phyloP scores from a whole-genome alignment of 176 grass and related monocot genomes.

The Tillandsia leiboldiana region DNA sequence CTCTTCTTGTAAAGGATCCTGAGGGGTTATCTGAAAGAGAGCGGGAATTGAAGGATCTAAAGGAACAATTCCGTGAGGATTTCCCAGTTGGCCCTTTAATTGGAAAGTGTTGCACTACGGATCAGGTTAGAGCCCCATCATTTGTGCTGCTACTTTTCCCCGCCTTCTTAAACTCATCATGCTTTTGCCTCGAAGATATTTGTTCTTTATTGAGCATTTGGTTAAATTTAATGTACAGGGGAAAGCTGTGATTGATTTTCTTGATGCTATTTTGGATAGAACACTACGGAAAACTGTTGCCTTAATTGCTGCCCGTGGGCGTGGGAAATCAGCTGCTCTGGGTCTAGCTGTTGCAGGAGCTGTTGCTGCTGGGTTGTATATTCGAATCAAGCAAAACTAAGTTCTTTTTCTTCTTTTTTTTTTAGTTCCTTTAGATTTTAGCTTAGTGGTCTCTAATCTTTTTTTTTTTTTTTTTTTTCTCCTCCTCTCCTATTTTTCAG shows the following conservation, averaged over 20 bases:
- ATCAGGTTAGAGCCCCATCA: conserved; percentile 45
- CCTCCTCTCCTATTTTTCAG: conserved; percentile 9
- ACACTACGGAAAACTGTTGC: conserved; percentile 67
- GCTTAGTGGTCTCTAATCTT: neutral
- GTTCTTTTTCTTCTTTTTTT: conserved; percentile 18
- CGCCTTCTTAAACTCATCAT: neutral
- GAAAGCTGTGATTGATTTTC: conserved; percentile 77
- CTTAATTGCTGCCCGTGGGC: conserved; percentile 86
- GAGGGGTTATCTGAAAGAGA: conserved; percentile 84
- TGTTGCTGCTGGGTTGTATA: conserved; percentile 71
- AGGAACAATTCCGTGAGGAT: conserved; percentile 75
- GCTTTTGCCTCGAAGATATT: neutral
- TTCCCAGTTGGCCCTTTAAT: conserved; percentile 88
- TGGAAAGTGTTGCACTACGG: conserved; percentile 85
- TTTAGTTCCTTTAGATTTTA: conserved; percentile 8
- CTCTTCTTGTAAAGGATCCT: conserved; percentile 41
- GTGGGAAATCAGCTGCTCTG: conserved; percentile 93
- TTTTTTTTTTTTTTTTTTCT: too few relatives aligned
- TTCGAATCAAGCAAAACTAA: conserved; percentile 10
- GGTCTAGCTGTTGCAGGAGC: conserved; percentile 96
- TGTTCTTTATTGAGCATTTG: neutral
- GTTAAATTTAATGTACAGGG: conserved; percentile 35
- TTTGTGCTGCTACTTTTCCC: too few relatives aligned
- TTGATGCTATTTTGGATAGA: conserved; percentile 90
- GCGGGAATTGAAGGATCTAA: conserved; percentile 71